A percentile compares a stretch with the other conserved stretches of the same genome.
These are phyloP conservation scores for Agrostemma githago DNA, from an alignment of 148 eudicot genomes.

Conservation along the genomic window DNA sequence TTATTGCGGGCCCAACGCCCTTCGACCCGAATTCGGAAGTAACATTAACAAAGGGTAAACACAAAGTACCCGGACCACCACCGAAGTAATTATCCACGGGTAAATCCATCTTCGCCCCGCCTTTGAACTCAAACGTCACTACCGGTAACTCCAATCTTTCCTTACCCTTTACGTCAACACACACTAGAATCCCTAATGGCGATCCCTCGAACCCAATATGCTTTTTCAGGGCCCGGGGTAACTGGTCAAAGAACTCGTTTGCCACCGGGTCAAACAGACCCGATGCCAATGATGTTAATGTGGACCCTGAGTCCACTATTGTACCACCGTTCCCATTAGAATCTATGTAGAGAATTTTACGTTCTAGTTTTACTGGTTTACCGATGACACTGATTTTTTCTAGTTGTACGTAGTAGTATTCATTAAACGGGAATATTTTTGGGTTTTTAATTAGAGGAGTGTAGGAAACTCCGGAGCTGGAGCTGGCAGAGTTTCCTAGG, in stretches of 20 bases:
- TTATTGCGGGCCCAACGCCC: neutral
- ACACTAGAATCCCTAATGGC: neutral
- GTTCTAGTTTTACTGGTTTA: slow-evolving; percentile 31
- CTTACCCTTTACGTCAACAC: neutral
- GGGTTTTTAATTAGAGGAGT: slow-evolving; percentile 50
- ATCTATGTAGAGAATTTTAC: slow-evolving; percentile 30
- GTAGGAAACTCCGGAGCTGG: slow-evolving; percentile 27
- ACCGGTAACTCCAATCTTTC: neutral
- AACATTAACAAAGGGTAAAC: neutral
- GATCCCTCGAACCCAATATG: neutral
- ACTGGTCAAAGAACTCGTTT: slow-evolving; percentile 30
- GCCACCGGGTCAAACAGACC: slow-evolving; percentile 6
- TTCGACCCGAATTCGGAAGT: neutral
- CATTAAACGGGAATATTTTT: slow-evolving; percentile 22
- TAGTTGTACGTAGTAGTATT: slow-evolving; percentile 50
- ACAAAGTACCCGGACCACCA: neutral
- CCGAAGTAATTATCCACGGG: neutral
- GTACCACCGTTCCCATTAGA: slow-evolving; percentile 36
- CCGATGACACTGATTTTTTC: slow-evolving; percentile 52
- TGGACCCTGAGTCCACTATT: slow-evolving; percentile 66
- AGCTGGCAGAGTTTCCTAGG: slow-evolving; percentile 15
- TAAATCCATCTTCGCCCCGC: neutral
- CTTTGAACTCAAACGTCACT: neutral
- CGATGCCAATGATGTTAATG: slow-evolving; percentile 51
- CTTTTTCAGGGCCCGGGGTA: slow-evolving; percentile 16